Conservation (phyloP, 306 rosid genomes). For the Cicer chorassanicum region DNA sequence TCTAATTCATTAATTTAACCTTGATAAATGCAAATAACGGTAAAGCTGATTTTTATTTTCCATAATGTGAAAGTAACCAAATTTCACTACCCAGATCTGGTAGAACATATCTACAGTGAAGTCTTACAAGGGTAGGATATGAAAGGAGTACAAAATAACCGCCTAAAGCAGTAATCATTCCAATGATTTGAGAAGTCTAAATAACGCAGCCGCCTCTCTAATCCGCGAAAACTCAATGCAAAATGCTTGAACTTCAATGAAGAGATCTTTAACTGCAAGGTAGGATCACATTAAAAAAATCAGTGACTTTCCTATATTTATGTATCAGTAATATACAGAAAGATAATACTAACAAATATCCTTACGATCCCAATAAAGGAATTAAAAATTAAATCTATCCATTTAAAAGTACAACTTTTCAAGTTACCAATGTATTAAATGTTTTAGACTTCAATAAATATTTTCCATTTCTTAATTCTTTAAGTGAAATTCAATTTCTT, state of each 20-base stretch:
- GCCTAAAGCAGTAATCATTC: constrained; percentile 54
- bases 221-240: constrained; percentile 93
- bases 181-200: constrained; percentile 89
- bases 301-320: constrained; percentile 16
- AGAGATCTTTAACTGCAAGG: constrained; percentile 84
- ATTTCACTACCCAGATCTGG: constrained; percentile 42
- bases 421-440: neutral
- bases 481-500: too few relatives aligned
- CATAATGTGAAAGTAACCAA: constrained; percentile 42
- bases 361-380: neutral
- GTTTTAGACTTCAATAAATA: neutral
- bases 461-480: neutral
- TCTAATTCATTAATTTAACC: constrained; percentile 2
- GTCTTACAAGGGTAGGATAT: constrained; percentile 7
- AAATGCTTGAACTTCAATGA: constrained; percentile 93
- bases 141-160: neutral
- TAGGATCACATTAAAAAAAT: constrained; percentile 40
- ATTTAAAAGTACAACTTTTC: neutral
- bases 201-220: constrained; percentile 88
- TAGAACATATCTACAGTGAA: constrained; percentile 57
- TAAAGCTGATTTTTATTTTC: constrained; percentile 41
- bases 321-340: neutral
- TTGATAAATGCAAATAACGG: constrained; percentile 17
- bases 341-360: neutral
- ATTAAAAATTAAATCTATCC: neutral